These are phyloP conservation scores for Pseudonitzschia multiseries DNA, from an alignment of 108 stramenopile species.

Conservation along the genomic window DNA sequence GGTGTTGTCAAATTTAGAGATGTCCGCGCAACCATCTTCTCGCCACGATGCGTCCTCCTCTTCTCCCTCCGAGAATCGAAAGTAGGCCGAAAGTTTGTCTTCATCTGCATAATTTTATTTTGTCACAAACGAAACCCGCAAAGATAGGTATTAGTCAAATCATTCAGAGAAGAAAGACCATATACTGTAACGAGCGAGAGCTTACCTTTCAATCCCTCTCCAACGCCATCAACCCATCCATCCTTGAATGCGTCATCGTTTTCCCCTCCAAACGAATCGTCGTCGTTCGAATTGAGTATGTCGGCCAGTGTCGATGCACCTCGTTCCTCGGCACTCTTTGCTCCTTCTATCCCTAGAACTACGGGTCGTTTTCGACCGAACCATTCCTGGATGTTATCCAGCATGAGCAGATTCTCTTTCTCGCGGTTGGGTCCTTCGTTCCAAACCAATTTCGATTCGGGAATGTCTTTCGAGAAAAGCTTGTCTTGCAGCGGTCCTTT, in stretches of 20 bases:
- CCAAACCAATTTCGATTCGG: conserved; percentile 77
- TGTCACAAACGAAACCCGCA: not conserved
- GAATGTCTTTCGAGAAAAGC: conserved; percentile 30
- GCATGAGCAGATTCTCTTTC: conserved; percentile 64
- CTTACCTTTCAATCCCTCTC: conserved; percentile 63
- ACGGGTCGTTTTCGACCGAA: conserved; percentile 70
- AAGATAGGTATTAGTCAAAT: not conserved
- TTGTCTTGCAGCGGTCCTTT: not conserved
- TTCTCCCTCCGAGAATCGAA: conserved; percentile 83
- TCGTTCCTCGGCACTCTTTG: conserved; percentile 61
- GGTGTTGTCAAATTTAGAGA: conserved; percentile 67
- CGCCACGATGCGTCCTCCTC: conserved; percentile 74
- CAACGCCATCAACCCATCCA: conserved; percentile 81
- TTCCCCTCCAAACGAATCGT: conserved; percentile 47
- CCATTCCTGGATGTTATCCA: conserved; percentile 83
- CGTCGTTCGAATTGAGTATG: conserved; percentile 59
- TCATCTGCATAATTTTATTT: conserved; percentile 46
- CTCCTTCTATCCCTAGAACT: conserved; percentile 80
- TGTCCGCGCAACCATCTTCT: conserved; percentile 69
- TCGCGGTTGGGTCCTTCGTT: conserved; percentile 68
- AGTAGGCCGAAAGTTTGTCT: conserved; percentile 84
- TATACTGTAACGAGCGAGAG: no score
- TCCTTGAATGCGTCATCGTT: conserved; percentile 39
- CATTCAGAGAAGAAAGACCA: not conserved
- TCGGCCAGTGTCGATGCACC: conserved; percentile 77